phyloP scores from a whole-genome alignment of 306 rosid species.

The Ceratonia siliqua region DNA sequence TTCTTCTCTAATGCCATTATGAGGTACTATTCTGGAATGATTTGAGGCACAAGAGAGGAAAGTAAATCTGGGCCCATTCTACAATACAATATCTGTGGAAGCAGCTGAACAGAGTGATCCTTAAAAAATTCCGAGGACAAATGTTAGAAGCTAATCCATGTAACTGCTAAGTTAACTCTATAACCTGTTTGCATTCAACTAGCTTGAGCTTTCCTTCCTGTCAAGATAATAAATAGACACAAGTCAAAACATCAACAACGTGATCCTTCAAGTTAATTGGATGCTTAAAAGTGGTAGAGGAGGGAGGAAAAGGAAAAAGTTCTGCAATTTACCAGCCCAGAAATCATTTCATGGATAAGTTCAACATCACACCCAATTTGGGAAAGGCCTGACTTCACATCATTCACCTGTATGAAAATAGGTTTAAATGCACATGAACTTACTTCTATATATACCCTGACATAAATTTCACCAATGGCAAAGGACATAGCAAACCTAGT shows the following conservation, averaged over 20 bases:
- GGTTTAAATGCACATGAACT: background rate
- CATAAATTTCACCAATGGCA: background rate
- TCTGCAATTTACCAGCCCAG: constrained; percentile 36
- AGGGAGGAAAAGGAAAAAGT: background rate
- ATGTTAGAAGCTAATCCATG: constrained; percentile 9
- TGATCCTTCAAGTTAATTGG: background rate
- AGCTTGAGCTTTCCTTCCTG: constrained; percentile 42
- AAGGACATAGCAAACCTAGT: background rate
- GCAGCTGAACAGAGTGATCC: no score
- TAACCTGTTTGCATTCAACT: constrained; percentile 46
- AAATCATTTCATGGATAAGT: constrained; percentile 31
- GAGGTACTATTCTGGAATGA: no score
- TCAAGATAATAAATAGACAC: constrained; percentile 9
- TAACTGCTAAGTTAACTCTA: constrained; percentile 18
- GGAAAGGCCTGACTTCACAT: constrained; percentile 70
- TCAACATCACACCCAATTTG: constrained; percentile 62
- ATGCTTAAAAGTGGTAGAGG: background rate
- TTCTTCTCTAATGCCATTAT: no score
- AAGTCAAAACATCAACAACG: constrained; percentile 26
- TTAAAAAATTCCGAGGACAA: background rate
- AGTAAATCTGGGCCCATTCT: no score
- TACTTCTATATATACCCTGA: background rate
- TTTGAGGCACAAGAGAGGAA: no score
- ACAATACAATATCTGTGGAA: no score
- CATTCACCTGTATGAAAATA: constrained; percentile 57